These are phyloP conservation scores for Lagenaria siceraria DNA, from an alignment of 306 rosid species.

Conservation along the genomic window DNA sequence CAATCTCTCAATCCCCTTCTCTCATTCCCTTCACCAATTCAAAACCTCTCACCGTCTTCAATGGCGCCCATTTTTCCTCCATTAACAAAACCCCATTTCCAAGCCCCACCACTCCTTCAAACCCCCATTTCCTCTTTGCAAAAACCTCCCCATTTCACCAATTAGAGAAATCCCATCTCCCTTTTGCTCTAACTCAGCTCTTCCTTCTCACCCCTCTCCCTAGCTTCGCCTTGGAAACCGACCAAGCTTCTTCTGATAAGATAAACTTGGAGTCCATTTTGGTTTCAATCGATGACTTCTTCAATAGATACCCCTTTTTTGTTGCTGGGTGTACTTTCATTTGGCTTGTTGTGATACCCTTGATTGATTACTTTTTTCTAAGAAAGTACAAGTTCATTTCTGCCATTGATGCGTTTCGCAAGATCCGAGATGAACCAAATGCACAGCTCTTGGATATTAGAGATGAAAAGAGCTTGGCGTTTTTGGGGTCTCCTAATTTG, in stretches of 20 bases:
- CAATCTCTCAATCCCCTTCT: background rate
- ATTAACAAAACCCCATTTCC: slow-evolving; percentile 7
- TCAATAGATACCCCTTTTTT: slow-evolving; percentile 65
- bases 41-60: background rate
- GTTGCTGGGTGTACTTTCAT: slow-evolving; percentile 71
- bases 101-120: slow-evolving; percentile 1
- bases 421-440: slow-evolving; percentile 48
- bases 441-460: slow-evolving; percentile 71
- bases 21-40: background rate
- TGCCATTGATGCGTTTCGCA: slow-evolving; percentile 66
- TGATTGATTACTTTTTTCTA: slow-evolving; percentile 39
- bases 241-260: slow-evolving; percentile 32
- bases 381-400: slow-evolving; percentile 55
- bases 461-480: slow-evolving; percentile 41
- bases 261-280: slow-evolving; percentile 55
- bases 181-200: slow-evolving; percentile 18
- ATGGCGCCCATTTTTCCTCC: slow-evolving; percentile 15
- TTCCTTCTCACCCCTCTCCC: slow-evolving; percentile 36
- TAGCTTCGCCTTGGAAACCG: slow-evolving; percentile 44
- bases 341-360: slow-evolving; percentile 68
- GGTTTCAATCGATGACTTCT: slow-evolving; percentile 52
- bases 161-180: slow-evolving; percentile 12
- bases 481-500: slow-evolving; percentile 60
- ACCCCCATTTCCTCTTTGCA: slow-evolving; percentile 5
- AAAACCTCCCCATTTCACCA: slow-evolving; percentile 5